Evolutionary conservation across 306 rosid species (phyloP).

Genomic region (Sindora glabra): DNA sequence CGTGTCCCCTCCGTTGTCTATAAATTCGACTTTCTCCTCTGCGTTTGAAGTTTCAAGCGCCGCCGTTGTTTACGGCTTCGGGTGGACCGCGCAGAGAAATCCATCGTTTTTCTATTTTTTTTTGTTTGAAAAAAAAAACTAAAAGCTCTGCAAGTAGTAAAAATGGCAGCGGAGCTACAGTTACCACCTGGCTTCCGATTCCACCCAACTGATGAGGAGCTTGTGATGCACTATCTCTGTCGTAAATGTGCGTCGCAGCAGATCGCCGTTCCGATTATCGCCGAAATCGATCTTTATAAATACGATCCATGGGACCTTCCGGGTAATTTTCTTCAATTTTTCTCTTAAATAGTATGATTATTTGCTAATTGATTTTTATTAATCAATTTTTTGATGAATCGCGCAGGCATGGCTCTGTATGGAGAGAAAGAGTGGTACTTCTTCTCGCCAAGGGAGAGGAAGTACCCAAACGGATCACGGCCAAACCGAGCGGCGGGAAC

Average conservation of each 20-base stretch:
- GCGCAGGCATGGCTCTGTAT: slow-evolving; percentile 48
- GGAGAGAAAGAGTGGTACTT: slow-evolving; percentile 99
- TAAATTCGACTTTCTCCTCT: slow-evolving; percentile 44
- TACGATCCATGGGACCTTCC: slow-evolving; percentile 91
- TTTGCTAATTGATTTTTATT: no score
- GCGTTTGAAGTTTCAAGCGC: slow-evolving; percentile 71
- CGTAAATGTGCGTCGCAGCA: slow-evolving; percentile 73
- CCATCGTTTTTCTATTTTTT: no score
- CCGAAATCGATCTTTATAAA: slow-evolving; percentile 87
- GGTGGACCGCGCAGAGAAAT: no score
- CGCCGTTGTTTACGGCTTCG: slow-evolving; percentile 28
- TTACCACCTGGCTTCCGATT: slow-evolving; percentile 91
- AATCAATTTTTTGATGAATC: neutral
- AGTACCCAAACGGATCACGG: slow-evolving; percentile 93
- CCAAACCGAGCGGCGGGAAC: slow-evolving; percentile 94
- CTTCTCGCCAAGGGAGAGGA: slow-evolving; percentile 80
- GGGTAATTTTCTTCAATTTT: slow-evolving; percentile 18
- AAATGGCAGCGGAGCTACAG: slow-evolving; percentile 60
- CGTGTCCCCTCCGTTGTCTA: slow-evolving; percentile 35
- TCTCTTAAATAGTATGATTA: no score
- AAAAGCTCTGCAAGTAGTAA: neutral
- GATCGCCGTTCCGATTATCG: slow-evolving; percentile 73
- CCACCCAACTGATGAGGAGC: slow-evolving; percentile 96
- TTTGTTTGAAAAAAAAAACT: neutral
- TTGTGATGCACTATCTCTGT: slow-evolving; percentile 78